Evolutionary conservation across 1,284 basidiomycete species (phyloP).

Genomic region (Uromyces viciae-fabae): DNA sequence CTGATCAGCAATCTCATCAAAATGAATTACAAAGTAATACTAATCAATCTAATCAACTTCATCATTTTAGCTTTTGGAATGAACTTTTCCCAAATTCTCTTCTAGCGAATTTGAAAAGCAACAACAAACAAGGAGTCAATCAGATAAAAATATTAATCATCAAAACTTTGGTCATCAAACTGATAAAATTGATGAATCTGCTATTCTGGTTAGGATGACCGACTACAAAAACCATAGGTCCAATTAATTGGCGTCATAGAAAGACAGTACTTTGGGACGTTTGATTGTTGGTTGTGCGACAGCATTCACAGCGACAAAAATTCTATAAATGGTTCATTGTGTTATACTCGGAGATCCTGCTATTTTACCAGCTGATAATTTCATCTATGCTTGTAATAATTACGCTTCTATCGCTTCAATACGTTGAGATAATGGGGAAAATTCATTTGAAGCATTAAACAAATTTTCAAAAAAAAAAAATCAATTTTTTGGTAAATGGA

Average conservation of each 20-base stretch:
- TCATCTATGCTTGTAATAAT: too few species aligned
- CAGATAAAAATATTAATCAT: not conserved
- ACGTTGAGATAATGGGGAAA: too few species aligned
- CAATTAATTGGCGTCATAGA: too few species aligned
- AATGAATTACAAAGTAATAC: not conserved
- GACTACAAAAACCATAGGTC: constrained; percentile 61
- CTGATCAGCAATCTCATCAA: constrained; percentile 2
- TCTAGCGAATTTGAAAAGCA: not conserved
- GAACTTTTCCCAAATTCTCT: not conserved
- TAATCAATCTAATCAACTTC: not conserved
- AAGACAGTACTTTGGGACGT: too few species aligned
- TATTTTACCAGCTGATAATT: too few species aligned
- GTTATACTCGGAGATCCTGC: too few species aligned
- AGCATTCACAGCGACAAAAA: too few species aligned
- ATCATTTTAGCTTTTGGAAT: constrained; percentile 10
- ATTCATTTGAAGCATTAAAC: too few species aligned
- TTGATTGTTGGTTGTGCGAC: too few species aligned
- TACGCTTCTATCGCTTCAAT: too few species aligned
- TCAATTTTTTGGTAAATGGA: too few species aligned
- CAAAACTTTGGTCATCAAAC: not conserved
- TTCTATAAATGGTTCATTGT: not conserved
- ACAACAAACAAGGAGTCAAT: not conserved
- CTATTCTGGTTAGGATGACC: constrained; percentile 60
- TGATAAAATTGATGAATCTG: not conserved
- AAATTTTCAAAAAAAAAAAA: too few species aligned